These are phyloP conservation scores for Microcos paniculata DNA, from an alignment of 345 rosid genomes.

Conservation along the genomic window DNA sequence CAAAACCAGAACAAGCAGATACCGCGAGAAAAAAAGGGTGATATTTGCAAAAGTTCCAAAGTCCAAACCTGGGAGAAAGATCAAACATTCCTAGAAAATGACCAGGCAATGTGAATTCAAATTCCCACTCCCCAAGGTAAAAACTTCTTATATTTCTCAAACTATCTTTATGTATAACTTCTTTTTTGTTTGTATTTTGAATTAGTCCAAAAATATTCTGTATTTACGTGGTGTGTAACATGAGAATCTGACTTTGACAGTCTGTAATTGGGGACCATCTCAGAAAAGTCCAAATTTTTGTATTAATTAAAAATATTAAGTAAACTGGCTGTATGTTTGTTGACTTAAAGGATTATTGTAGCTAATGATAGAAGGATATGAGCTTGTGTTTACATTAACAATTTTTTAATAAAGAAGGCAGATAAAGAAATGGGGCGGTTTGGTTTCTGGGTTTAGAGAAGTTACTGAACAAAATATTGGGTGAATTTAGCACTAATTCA, in stretches of 20 bases:
- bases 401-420: constrained; percentile 21
- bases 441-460: constrained; percentile 34
- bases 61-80: constrained; percentile 26
- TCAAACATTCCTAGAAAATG: constrained; percentile 39
- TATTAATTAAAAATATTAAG: constrained; percentile 21
- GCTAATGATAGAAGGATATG: constrained; percentile 24
- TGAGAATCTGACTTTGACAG: constrained; percentile 44
- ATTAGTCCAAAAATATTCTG: background rate
- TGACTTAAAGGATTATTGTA: constrained; percentile 23
- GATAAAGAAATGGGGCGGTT: constrained; percentile 22
- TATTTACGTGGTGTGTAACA: constrained; percentile 12
- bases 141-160: background rate
- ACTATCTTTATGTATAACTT: background rate
- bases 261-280: constrained; percentile 50
- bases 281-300: constrained; percentile 40
- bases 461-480: constrained; percentile 30
- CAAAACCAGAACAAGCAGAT: constrained; percentile 13
- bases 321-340: constrained; percentile 27
- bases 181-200: constrained; percentile 2
- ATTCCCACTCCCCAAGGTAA: constrained; percentile 26
- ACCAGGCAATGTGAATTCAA: constrained; percentile 22
- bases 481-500: constrained; percentile 35
- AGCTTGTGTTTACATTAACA: constrained; percentile 15
- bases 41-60: background rate
- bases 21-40: background rate